phyloP scores from a whole-genome alignment of 1,284 basidiomycete genomes.

The Xerocomus amazonicus region DNA sequence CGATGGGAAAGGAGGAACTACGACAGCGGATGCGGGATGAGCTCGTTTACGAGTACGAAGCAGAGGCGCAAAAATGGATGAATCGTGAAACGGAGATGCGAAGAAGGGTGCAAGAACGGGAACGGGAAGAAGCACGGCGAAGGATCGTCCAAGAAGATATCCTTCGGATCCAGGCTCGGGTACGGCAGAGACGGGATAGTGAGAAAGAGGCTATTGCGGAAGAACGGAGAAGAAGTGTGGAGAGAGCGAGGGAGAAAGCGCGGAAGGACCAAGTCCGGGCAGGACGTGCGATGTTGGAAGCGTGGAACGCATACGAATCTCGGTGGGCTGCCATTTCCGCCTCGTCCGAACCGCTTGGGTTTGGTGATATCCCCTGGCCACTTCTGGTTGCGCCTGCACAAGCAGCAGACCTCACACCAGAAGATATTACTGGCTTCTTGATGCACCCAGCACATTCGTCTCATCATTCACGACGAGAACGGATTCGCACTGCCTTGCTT shows the following conservation, averaged over 20 bases:
- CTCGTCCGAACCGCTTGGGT: slow-evolving; percentile 46
- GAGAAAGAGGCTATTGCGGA: slow-evolving; percentile 43
- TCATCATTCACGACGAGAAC: slow-evolving; percentile 54
- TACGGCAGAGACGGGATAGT: slow-evolving; percentile 44
- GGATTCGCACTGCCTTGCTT: slow-evolving; percentile 59
- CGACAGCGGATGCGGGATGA: slow-evolving; percentile 48
- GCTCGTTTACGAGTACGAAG: slow-evolving; percentile 44
- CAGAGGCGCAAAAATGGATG: slow-evolving; percentile 52
- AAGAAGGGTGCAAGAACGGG: slow-evolving; percentile 40
- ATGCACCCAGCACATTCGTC: slow-evolving; percentile 60
- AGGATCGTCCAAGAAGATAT: slow-evolving; percentile 47
- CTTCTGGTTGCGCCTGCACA: slow-evolving; percentile 40
- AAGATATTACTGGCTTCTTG: slow-evolving; percentile 52
- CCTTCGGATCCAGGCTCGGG: slow-evolving; percentile 42
- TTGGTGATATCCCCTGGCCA: slow-evolving; percentile 71
- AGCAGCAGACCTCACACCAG: slow-evolving; percentile 48
- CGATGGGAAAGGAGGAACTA: slow-evolving; percentile 27
- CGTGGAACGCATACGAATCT: slow-evolving; percentile 59
- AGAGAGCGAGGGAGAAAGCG: slow-evolving; percentile 31
- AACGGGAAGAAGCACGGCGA: slow-evolving; percentile 39
- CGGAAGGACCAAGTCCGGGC: slow-evolving; percentile 37
- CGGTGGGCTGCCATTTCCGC: slow-evolving; percentile 51
- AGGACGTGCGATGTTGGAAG: slow-evolving; percentile 43
- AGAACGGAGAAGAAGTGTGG: slow-evolving; percentile 32
- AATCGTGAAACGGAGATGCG: slow-evolving; percentile 44